Base-by-base conservation (phyloP, 306 rosid genomes). In the Arachis hypogaea region DNA sequence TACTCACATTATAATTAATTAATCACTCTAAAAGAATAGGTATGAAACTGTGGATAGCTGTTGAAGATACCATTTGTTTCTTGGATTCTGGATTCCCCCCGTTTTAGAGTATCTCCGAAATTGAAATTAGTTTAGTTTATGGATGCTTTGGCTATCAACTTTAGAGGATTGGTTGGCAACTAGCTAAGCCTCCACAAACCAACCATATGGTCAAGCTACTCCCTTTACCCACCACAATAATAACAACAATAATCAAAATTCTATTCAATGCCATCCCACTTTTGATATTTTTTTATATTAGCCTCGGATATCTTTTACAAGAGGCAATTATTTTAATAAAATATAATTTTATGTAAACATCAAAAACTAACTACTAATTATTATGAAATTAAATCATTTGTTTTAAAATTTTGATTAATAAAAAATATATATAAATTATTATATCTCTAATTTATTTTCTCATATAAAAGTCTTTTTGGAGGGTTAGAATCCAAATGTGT, bases 91-190 rank as follows among this genome's bases (percentile, higher is more conserved):
- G 63, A 22, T 22, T 22, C 28, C 28, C 28, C 28, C 28, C 28
- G 64, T 73, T 75, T 66, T 8, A 66, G 71, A 71, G 82, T 69
- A 80, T 78, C 82, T 82, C 18, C 14, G 49, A 56, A 66, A 33
- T 33, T 54, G 63, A 66, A 59, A 68, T 47, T 12, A 69, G 76
- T 70, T 47, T 12, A 69, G 76, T 70, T 68, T 22, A 74, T 61
- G 68, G 68, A 76, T 76, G 68, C 73, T 86, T 74, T 83, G 77
- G 73, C 74, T 74, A 62, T 29, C 51, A 78, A 73, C 56, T 72
- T 77, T 78, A 71, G 55, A 69, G 78, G 69, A 77, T 69, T 78
- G 78, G 88, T 81, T 73, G 86, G 76, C 85, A 74, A 71, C 72
- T 75, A 74, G 81, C 62, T 78, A 74, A 59, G 64, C 78, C 62